A percentile compares a stretch with the other conserved stretches of the same genome.
Evolutionary conservation across 2,329 filamentous ascomycete genomes (phyloP).

Genomic region (Xylaria sp.): DNA sequence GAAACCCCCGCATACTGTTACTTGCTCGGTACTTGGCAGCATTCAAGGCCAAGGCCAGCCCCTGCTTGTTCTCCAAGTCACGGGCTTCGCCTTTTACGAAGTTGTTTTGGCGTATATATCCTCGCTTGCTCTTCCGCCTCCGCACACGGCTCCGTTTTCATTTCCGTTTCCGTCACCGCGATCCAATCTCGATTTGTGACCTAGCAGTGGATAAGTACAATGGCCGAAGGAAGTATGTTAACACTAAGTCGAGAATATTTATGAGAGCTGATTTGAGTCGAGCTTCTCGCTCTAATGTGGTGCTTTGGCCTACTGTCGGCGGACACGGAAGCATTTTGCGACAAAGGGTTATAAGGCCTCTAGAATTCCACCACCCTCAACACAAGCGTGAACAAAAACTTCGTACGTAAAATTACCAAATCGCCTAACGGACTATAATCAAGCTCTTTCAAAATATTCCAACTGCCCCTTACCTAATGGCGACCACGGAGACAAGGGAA

Average conservation of each 20-base stretch:
- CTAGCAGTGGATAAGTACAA: background rate
- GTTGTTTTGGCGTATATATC: background rate
- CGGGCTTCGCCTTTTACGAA: conserved; percentile 9
- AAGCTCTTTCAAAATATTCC: background rate
- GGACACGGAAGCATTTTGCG: background rate
- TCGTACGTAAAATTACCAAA: background rate
- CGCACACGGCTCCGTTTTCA: background rate
- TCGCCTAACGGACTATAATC: background rate
- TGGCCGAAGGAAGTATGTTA: background rate
- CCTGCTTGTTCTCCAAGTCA: conserved; percentile 19
- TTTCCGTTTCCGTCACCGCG: background rate
- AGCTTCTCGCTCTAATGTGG: background rate
- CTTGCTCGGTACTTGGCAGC: conserved; percentile 3
- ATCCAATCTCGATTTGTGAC: background rate
- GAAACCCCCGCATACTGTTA: conserved; percentile 15
- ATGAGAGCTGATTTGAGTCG: background rate
- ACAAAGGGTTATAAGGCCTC: background rate
- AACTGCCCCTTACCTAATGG: background rate
- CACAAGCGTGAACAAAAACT: background rate
- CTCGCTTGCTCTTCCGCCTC: background rate
- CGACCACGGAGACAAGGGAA: background rate
- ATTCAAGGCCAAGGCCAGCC: conserved; percentile 15
- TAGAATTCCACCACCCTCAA: background rate
- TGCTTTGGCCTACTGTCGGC: background rate
- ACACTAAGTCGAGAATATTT: background rate